These are phyloP conservation scores for Mayamaea pseudoterrestris DNA, from an alignment of 108 stramenopile species.

Conservation along the genomic window DNA sequence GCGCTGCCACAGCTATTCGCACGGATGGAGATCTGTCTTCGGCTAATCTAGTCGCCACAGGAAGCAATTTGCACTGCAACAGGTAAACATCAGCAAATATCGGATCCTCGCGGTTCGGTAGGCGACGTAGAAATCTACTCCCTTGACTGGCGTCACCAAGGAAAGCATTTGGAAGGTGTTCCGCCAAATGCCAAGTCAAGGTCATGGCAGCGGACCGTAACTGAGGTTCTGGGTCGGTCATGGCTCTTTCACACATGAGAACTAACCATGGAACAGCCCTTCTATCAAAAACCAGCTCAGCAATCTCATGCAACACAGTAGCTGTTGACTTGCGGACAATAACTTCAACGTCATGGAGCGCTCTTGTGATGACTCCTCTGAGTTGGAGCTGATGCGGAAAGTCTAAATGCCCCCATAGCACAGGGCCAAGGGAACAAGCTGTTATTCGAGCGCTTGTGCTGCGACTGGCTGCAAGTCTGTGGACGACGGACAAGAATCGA, in stretches of 20 bases:
- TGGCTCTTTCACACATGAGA: conserved; percentile 83
- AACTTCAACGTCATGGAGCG: conserved; percentile 81
- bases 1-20: conserved; percentile 74
- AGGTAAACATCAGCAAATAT: conserved; percentile 83
- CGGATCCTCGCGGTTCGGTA: conserved; percentile 69
- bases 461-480: conserved; percentile 74
- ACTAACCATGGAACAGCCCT: conserved; percentile 80
- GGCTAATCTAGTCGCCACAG: conserved; percentile 77
- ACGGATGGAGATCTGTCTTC: conserved; percentile 77
- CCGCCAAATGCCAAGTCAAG: conserved; percentile 79
- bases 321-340: conserved; percentile 80
- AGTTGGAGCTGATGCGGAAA: conserved; percentile 83
- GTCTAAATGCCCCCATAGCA: conserved; percentile 79
- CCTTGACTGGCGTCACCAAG: conserved; percentile 82
- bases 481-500: conserved; percentile 71
- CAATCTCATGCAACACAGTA: conserved; percentile 79
- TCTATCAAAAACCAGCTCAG: conserved; percentile 72
- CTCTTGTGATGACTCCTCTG: conserved; percentile 80
- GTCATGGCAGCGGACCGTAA: conserved; percentile 82
- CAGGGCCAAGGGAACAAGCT: conserved; percentile 77
- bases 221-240: conserved; percentile 87
- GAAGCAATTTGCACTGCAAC: conserved; percentile 80
- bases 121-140: conserved; percentile 58
- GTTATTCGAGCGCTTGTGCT: conserved; percentile 71
- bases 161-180: conserved; percentile 85